phyloP scores from a whole-genome alignment of 106 monocot genomes.

The Ottelia alismoides region DNA sequence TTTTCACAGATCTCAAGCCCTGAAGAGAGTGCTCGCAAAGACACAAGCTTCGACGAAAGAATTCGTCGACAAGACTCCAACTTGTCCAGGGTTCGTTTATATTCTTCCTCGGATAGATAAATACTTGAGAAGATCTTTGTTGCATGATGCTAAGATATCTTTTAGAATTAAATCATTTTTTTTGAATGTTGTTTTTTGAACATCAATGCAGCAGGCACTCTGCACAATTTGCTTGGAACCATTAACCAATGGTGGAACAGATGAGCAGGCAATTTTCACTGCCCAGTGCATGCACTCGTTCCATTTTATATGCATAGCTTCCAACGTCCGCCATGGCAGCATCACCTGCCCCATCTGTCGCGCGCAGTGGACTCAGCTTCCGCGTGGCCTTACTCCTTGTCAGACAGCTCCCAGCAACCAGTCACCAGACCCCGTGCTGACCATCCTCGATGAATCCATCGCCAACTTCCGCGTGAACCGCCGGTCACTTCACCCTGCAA shows the following conservation, averaged over 20 bases:
- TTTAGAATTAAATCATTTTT: no score
- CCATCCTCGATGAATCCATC: slow-evolving; percentile 86
- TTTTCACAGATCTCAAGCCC: no score
- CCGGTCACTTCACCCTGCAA: slow-evolving; percentile 42
- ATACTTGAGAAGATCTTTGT: no score
- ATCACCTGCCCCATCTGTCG: slow-evolving; percentile 89
- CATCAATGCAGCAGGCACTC: slow-evolving; percentile 29
- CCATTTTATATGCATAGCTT: slow-evolving; percentile 81
- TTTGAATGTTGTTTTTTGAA: no score
- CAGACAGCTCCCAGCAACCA: slow-evolving; percentile 3
- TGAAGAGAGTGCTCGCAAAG: no score
- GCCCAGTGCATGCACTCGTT: slow-evolving; percentile 75
- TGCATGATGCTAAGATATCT: no score
- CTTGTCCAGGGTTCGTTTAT: no score
- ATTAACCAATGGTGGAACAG: slow-evolving; percentile 15
- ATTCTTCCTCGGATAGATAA: no score
- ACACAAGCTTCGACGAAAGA: no score
- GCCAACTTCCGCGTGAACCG: slow-evolving; percentile 76
- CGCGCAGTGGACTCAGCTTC: slow-evolving; percentile 75
- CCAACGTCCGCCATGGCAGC: slow-evolving; percentile 80
- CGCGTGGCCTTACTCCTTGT: slow-evolving; percentile 29
- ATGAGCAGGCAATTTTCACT: slow-evolving; percentile 38
- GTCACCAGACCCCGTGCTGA: slow-evolving; percentile 49
- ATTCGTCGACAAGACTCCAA: no score
- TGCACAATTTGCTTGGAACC: slow-evolving; percentile 87